Base-by-base conservation (phyloP, 352 stramenopile species). In the Phytophthora citricola region DNA sequence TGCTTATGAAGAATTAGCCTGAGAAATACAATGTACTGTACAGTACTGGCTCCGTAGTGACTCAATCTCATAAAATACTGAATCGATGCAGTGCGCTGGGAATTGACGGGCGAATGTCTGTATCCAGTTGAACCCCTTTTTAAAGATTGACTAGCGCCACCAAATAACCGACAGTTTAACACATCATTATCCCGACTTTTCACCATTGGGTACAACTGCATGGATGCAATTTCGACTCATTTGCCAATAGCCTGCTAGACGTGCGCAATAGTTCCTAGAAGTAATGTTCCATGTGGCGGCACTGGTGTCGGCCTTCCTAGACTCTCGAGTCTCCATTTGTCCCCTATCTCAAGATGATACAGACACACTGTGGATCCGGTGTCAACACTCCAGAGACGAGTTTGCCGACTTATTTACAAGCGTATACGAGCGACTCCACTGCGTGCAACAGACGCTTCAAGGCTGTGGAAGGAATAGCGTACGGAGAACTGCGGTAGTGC, bases 211-310 rank as follows among this genome's bases (percentile, higher is more conserved):
- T 46, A 46, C 40, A 46, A 29, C 40, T 22, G 1, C 31, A 36
- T 14, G 7, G 3, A 9, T 12, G 48, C 38, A 58, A 12, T 48
- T 24, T n/a, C 15, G 7, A 47, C n/a, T 52, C 31, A 36, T 61
- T 58, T 47, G 15, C 36, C 50, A 38, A 48, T 24, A 24, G 26
- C 2, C 2, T 20, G 11, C 12, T 47, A 4, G 32, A 52, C 54
- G 54, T 20, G 6, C 53, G 41, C 17, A 24, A 36, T 49, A 36
- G 12, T 31, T 17, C 20, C 3, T 29, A 32, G n/a, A 7, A 27
- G 4, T 4, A 56, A 72, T 72, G 64, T 36, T 58, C 29, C 64
- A 72, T 34, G 31, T 72, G 9, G 20, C 38, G 6, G 31, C 34
- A 5, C 38, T 58, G n/a, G 52, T 72, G 27, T 49, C 17, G 2